Evolutionary conservation across 768 basidiomycete genomes (phyloP).

Genomic region (Kwoniella dendrophila): DNA sequence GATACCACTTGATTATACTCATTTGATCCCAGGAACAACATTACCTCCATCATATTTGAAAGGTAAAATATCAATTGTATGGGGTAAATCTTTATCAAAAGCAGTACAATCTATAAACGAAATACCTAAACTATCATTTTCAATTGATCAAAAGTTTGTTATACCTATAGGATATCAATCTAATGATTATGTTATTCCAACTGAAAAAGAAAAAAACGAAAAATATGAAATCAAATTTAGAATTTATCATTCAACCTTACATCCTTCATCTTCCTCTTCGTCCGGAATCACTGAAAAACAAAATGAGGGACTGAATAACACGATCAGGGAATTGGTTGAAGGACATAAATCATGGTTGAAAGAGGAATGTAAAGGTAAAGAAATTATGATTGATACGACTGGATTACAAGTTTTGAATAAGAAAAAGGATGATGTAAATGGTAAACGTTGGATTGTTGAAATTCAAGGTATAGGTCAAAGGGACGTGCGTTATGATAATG

Average conservation of each 20-base stretch:
- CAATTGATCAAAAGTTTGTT: neutral
- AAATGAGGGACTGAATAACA: neutral
- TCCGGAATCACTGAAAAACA: too few relatives aligned
- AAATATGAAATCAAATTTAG: conserved; percentile 13
- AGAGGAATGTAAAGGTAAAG: neutral
- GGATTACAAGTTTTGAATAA: conserved; percentile 24
- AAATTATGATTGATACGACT: conserved; percentile 3
- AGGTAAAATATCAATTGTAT: neutral
- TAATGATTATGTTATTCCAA: conserved; percentile 18
- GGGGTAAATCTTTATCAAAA: neutral
- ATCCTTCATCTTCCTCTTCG: too few relatives aligned
- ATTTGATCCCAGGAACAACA: neutral
- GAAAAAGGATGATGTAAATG: neutral
- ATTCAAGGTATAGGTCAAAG: conserved; percentile 20
- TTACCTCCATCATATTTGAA: neutral
- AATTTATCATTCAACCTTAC: conserved; percentile 5
- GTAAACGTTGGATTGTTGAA: neutral
- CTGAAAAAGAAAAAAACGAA: neutral
- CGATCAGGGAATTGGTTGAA: neutral
- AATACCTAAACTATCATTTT: conserved; percentile 9
- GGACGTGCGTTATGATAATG: conserved; percentile 1
- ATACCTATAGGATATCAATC: conserved; percentile 1
- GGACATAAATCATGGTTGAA: neutral
- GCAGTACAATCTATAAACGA: neutral
- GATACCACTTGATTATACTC: neutral